Evolutionary conservation across 257 asterid genomes (phyloP).

Genomic region (Solanum rostratum): DNA sequence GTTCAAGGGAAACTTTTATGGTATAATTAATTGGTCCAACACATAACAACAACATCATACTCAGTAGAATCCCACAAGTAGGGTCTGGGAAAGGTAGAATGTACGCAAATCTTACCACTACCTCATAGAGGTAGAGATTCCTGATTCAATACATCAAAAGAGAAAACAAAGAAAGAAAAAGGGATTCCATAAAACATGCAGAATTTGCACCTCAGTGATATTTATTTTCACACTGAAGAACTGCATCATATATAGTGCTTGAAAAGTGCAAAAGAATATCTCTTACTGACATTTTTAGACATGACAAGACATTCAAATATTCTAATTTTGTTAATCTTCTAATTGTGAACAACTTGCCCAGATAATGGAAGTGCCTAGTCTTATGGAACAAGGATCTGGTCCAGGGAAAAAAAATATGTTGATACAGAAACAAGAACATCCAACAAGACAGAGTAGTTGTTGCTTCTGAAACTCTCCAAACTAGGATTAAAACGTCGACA

Average conservation of each 20-base stretch:
- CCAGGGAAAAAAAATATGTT: conserved; percentile 60
- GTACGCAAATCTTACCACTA: too few relatives aligned
- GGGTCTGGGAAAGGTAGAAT: too few relatives aligned
- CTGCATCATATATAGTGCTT: background rate
- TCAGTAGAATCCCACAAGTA: too few relatives aligned
- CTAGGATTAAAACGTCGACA: background rate
- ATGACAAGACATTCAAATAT: background rate
- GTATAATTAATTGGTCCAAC: background rate
- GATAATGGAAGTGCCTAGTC: conserved; percentile 90
- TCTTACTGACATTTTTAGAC: background rate
- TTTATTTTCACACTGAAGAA: too few relatives aligned
- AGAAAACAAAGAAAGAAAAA: background rate
- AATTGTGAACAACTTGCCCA: conserved; percentile 8
- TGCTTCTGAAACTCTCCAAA: conserved; percentile 36
- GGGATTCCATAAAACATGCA: background rate
- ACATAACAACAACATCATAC: too few relatives aligned
- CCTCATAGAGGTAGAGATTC: too few relatives aligned
- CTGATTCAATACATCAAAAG: background rate
- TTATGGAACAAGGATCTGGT: conserved; percentile 68
- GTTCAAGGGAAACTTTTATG: too few relatives aligned
- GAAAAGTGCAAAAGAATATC: background rate
- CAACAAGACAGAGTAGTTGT: conserved; percentile 37
- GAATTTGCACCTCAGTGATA: background rate
- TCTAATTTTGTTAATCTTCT: background rate
- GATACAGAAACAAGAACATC: conserved; percentile 64